Evolutionary conservation across 441 rosid species (phyloP).

Genomic region (Rhodomyrtus psidioides): DNA sequence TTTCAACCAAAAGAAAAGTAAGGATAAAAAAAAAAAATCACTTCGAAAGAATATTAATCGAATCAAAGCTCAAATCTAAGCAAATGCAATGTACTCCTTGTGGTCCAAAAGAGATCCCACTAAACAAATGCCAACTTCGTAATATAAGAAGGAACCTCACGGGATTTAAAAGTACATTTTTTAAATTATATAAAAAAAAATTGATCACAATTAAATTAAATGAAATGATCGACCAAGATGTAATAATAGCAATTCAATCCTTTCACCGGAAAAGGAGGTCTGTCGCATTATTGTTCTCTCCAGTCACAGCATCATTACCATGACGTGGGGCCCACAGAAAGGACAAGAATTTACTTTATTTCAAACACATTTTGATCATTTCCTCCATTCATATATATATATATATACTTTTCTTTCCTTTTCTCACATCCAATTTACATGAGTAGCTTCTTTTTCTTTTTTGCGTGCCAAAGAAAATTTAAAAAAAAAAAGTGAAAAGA

Average conservation of each 20-base stretch:
- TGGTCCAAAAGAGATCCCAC: background rate
- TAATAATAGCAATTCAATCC: background rate
- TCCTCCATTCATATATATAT: background rate
- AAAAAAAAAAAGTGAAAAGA: background rate
- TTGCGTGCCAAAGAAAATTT: background rate
- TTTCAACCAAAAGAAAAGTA: too few species aligned
- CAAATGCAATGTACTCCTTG: background rate
- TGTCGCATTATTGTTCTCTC: background rate
- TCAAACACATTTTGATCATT: background rate
- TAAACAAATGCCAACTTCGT: background rate
- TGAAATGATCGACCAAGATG: background rate
- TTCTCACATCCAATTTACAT: background rate
- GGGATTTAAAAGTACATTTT: background rate
- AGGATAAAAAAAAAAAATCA: background rate
- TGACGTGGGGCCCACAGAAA: background rate
- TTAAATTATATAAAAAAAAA: background rate
- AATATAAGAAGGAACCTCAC: background rate
- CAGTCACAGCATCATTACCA: background rate
- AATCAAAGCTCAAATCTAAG: background rate
- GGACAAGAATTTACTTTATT: background rate
- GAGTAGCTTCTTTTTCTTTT: too few species aligned
- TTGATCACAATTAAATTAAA: background rate
- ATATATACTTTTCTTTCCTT: background rate
- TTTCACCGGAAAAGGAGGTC: rapidly evolving
- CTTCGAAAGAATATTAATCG: background rate